Evolutionary conservation across 2,329 filamentous ascomycete species (phyloP), one percentile per base, ranked within the genome.

Genomic region (Xylariomycetidae sp.): DNA sequence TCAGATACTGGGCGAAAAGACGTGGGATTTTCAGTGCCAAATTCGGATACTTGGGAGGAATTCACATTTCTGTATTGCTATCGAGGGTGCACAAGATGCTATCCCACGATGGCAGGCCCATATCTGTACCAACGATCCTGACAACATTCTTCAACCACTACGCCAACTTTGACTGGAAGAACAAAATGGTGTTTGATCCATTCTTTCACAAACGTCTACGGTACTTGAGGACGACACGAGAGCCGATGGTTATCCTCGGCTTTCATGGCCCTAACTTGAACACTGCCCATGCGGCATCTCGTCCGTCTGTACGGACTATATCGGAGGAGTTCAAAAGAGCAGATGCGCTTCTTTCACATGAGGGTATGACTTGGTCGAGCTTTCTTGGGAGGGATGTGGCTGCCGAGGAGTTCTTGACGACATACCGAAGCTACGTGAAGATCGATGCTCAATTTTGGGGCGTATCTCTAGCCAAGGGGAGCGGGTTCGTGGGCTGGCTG

Each of bases 391-490:
- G 41, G 4, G 42, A 40, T 18, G 32, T 37, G 1, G 64, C 61
- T 9, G 57, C 61, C 5, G 33, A 40, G 1, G 64, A 70, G 3
- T 84, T 84, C 42, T 48, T 82, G 5, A 44, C 44, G 2, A 48
- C 58, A 1, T 75, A 74, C 51, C 67, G 62, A 34, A 71, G 60
- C 33, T 85, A 78, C 47, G 56, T 79, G 36, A 75, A 72, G 46
- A 68, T 85, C 32, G 72, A 80, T 36, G 65, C 76, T 1, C 75
- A 80, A 29, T 84, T 80, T 54, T 85, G 80, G 80, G 78, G 77
- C 2, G 57, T 69, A 6, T 76, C 75, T 3, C 57, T 67, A 2
- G 58, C 66, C 1, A 74, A 70, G 34, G 74, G 76, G 1, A 71
- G 69, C 14, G 60, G 64, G 10, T 68, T 81, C 30, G 59, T 82